Percentiles rank a stretch among this genome's conserved stretches.
Conservation (phyloP, 2,329 filamentous ascomycete genomes). For the Calonectria pseudoreteaudii region DNA sequence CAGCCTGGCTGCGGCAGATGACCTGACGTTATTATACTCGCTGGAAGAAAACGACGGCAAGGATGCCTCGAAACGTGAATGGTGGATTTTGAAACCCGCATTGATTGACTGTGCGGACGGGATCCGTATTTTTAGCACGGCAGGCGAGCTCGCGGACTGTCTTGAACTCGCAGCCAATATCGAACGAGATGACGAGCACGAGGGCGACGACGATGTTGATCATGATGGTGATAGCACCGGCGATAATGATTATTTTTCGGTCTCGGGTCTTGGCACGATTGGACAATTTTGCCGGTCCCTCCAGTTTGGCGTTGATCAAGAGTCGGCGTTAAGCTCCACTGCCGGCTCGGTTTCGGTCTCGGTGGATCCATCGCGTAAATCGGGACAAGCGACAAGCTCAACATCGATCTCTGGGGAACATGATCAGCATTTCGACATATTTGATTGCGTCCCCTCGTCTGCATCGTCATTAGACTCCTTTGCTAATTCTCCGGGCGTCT, state of each 20-base stretch:
- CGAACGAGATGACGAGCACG: constrained; percentile 42
- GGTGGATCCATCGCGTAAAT: neutral
- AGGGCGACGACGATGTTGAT: neutral
- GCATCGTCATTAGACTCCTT: constrained; percentile 39
- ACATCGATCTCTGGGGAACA: neutral
- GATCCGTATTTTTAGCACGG: constrained; percentile 53
- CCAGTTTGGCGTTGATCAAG: neutral
- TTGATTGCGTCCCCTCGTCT: constrained; percentile 31
- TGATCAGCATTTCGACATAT: neutral
- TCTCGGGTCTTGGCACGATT: neutral
- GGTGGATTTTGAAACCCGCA: constrained; percentile 56
- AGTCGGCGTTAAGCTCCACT: neutral
- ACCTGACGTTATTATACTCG: constrained; percentile 48
- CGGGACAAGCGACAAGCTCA: neutral
- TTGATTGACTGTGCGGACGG: constrained; percentile 54
- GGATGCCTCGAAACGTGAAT: constrained; percentile 44
- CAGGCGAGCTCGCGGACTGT: constrained; percentile 49
- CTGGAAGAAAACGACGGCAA: constrained; percentile 49
- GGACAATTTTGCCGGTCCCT: neutral
- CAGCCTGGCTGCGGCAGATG: constrained; percentile 50
- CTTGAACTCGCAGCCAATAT: constrained; percentile 51
- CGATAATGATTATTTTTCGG: neutral
- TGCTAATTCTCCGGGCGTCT: constrained; percentile 43
- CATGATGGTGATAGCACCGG: neutral
- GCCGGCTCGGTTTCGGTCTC: neutral